Evolutionary conservation across 208 protist genomes (phyloP).

Genomic region (Leishmania turanica): DNA sequence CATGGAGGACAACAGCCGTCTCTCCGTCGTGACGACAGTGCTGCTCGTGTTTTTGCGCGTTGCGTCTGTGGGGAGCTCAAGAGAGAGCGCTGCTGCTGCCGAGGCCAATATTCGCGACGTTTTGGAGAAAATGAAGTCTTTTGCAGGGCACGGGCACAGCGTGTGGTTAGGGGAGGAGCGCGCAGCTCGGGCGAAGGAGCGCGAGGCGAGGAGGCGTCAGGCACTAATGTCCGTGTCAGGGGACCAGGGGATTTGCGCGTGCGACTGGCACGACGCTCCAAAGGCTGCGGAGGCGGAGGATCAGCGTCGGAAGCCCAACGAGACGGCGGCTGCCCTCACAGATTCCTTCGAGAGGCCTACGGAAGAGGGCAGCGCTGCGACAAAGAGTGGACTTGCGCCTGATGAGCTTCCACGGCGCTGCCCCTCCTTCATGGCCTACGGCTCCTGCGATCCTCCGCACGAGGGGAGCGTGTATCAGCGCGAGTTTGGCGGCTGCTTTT

Average conservation of each 20-base stretch:
- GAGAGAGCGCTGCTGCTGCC: constrained; percentile 2
- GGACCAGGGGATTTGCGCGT: constrained; percentile 24
- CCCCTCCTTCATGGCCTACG: constrained; percentile 35
- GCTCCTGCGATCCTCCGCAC: constrained; percentile 57
- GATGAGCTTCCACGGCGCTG: constrained; percentile 26
- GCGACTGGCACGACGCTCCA: constrained; percentile 22
- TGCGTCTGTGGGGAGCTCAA: constrained; percentile 32
- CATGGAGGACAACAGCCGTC: constrained; percentile 58
- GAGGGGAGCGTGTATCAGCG: constrained; percentile 56
- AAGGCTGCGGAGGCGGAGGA: constrained; percentile 5
- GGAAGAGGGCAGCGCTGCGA: constrained; percentile 3
- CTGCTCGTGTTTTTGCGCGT: constrained; percentile 74
- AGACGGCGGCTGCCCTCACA: background rate
- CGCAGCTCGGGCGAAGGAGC: constrained; percentile 13
- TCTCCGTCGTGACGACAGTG: constrained; percentile 77
- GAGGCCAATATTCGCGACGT: constrained; percentile 32
- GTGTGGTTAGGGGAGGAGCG: constrained; percentile 39
- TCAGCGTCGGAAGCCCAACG: background rate
- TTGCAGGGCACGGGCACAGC: constrained; percentile 38
- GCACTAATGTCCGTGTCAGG: background rate
- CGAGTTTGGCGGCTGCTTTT: constrained; percentile 75
- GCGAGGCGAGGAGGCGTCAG: constrained; percentile 2
- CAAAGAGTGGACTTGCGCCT: constrained; percentile 6
- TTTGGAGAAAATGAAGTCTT: constrained; percentile 35
- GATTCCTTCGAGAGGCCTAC: background rate